Base-by-base conservation (phyloP, 2,329 filamentous ascomycete species). In the Lasiodiplodia theobromae region DNA sequence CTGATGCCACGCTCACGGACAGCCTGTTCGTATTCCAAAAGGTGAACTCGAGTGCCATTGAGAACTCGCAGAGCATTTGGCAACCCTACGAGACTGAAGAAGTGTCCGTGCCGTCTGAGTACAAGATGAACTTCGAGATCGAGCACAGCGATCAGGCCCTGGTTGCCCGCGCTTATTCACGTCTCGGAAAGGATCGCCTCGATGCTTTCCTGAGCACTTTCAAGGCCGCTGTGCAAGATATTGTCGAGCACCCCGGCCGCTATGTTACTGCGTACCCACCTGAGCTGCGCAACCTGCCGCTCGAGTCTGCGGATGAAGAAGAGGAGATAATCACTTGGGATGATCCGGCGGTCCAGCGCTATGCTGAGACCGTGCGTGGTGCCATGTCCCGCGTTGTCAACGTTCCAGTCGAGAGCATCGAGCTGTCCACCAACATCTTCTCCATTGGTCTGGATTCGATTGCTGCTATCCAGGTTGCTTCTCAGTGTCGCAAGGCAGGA, bases 381-480 rank as follows among this genome's bases (percentile, higher is more conserved):
- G 58, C 67, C 38, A 68, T 68, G 60, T 63, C 60, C 31, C 28
- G 49, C 14, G 60, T 68, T n/a, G 58, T 64, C 23, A 57, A 68
- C n/a, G 21, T 68, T 34, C 60, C 58, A 0, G 44, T 65, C 12
- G 58, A 68, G 51, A 66, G 52, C n/a, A 68, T 68, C 25, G 53
- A 57, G 23, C 62, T 65, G 21, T 64, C 67, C 25, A 68, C 67
- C 12, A 68, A 66, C n/a, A 68, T 68, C 37, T 68, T 68, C 47
- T 68, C 67, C 5, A 68, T 68, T 47, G 67, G 67, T 16, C 49
- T 68, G 16, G 67, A 68, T 52, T 68, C 67, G 4, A 68, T 68
- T 23, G 67, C 67, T 18, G 67, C 67, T n/a, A 68, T 68, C 12
- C 60, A 68, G 23, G 67, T 68, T 12, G 67, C 67, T 16, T 66